Evolutionary conservation across 2,329 filamentous ascomycete species (phyloP).

Genomic region (Aspergillus persii): DNA sequence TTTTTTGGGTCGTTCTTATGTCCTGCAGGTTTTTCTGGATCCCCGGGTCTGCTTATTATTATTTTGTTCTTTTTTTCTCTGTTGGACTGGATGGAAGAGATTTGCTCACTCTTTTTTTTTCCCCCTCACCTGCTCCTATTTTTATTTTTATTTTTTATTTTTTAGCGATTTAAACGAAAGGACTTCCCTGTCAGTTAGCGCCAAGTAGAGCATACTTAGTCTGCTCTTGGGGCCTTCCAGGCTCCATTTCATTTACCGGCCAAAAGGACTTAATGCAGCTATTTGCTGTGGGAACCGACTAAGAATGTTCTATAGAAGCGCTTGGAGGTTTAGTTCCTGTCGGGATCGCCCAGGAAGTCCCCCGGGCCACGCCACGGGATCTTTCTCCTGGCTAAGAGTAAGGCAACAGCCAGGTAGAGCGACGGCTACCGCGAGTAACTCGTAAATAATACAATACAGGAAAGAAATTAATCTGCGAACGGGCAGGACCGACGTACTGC

Average conservation of each 20-base stretch:
- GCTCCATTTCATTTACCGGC: constrained; percentile 1
- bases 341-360: constrained; percentile 14
- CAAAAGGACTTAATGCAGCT: neutral
- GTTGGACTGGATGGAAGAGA: no score
- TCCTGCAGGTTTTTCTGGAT: no score
- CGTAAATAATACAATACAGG: no score
- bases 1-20: neutral
- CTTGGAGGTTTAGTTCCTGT: constrained; percentile 10
- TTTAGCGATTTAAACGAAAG: neutral
- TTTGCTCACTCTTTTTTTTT: neutral
- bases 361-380: constrained; percentile 12
- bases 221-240: constrained; percentile 6
- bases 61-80: no score
- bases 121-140: neutral
- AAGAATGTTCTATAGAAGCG: constrained; percentile 21
- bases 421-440: neutral
- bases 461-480: no score
- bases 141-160: neutral
- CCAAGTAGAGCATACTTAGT: neutral
- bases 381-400: neutral
- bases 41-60: no score
- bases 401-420: neutral
- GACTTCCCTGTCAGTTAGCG: neutral
- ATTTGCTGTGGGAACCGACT: constrained; percentile 15
- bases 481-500: no score